A percentile compares a stretch with the other conserved stretches of the same genome.
phyloP scores from a whole-genome alignment of 225 moss, liverwort and hornwort genomes.

The Sphagnum contortum region DNA sequence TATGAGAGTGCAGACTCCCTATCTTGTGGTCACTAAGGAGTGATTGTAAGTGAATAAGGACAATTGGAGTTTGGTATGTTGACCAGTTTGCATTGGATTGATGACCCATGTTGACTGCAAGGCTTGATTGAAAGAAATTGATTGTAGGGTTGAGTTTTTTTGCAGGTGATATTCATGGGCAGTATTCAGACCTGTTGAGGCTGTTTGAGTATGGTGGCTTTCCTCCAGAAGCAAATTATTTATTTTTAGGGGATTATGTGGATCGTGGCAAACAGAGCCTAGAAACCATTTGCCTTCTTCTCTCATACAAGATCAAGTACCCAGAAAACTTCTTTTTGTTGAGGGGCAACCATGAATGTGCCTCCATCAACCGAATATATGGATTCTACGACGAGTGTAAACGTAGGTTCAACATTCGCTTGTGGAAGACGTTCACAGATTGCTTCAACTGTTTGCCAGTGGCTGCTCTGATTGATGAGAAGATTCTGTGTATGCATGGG shows the following conservation, averaged over 20 bases:
- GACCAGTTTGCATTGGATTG: too few species aligned
- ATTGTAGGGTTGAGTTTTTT: too few species aligned
- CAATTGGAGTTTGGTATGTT: too few species aligned
- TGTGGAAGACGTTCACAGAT: conserved; percentile 99
- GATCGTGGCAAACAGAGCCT: conserved; percentile 98
- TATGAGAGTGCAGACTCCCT: too few species aligned
- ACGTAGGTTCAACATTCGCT: conserved; percentile 96
- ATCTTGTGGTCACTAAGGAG: too few species aligned
- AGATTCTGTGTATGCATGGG: conserved; percentile 99
- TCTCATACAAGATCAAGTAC: conserved; percentile 99
- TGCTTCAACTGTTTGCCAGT: conserved; percentile 99
- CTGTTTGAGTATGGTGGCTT: conserved; percentile 99
- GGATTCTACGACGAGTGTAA: conserved; percentile 99
- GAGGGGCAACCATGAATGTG: conserved; percentile 99
- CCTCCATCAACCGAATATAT: conserved; percentile 98
- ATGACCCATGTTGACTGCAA: too few species aligned
- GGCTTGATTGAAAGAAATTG: too few species aligned
- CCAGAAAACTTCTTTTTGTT: conserved; percentile 98
- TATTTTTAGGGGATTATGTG: conserved; percentile 98
- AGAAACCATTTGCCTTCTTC: conserved; percentile 96
- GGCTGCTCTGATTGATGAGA: conserved; percentile 96
- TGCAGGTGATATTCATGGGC: conserved; percentile 98
- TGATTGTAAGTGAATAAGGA: too few species aligned
- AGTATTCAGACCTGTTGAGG: conserved; percentile 99
- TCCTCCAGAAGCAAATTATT: conserved; percentile 97